phyloP scores from a whole-genome alignment of 768 basidiomycete species.

The Phlegmacium glaucopus region DNA sequence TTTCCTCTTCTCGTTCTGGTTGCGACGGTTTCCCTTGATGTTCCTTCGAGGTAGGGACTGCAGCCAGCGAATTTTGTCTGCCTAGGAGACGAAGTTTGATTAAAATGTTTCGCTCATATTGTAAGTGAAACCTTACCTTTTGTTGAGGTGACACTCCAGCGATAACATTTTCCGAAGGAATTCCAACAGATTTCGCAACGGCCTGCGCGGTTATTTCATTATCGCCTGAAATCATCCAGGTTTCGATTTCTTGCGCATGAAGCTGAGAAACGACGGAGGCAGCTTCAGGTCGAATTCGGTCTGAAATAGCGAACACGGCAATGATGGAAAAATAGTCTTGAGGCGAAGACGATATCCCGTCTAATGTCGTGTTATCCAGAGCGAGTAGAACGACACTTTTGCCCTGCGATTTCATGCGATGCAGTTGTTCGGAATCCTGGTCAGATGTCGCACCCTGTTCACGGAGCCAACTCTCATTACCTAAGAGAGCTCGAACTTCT shows the following conservation, averaged over 20 bases:
- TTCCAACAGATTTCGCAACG: slow-evolving; percentile 65
- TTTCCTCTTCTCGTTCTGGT: slow-evolving; percentile 28
- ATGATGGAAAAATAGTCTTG: slow-evolving; percentile 21
- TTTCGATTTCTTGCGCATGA: slow-evolving; percentile 48
- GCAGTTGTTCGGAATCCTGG: slow-evolving; percentile 23
- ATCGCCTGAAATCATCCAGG: slow-evolving; percentile 87
- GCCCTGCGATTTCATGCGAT: slow-evolving; percentile 57
- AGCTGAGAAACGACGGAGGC: slow-evolving; percentile 47
- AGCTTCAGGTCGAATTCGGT: slow-evolving; percentile 61
- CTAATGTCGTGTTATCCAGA: slow-evolving; percentile 17
- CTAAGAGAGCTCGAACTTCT: slow-evolving; percentile 51
- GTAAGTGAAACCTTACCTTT: slow-evolving; percentile 45
- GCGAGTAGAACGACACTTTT: slow-evolving; percentile 73
- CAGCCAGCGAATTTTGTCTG: slow-evolving; percentile 57
- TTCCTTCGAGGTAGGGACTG: slow-evolving; percentile 25
- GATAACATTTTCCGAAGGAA: slow-evolving; percentile 62
- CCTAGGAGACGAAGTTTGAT: slow-evolving; percentile 26
- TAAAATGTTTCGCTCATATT: background rate
- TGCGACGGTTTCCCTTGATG: slow-evolving; percentile 3
- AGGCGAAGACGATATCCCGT: background rate
- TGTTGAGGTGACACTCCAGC: slow-evolving; percentile 82
- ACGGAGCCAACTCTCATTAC: slow-evolving; percentile 65
- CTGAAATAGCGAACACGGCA: slow-evolving; percentile 61
- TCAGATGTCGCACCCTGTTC: slow-evolving; percentile 41
- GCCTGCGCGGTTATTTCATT: slow-evolving; percentile 60